A percentile compares a stretch with the other conserved stretches of the same genome.
These are phyloP conservation scores for Vigna angularis DNA, from an alignment of 306 rosid genomes.

Conservation along the genomic window DNA sequence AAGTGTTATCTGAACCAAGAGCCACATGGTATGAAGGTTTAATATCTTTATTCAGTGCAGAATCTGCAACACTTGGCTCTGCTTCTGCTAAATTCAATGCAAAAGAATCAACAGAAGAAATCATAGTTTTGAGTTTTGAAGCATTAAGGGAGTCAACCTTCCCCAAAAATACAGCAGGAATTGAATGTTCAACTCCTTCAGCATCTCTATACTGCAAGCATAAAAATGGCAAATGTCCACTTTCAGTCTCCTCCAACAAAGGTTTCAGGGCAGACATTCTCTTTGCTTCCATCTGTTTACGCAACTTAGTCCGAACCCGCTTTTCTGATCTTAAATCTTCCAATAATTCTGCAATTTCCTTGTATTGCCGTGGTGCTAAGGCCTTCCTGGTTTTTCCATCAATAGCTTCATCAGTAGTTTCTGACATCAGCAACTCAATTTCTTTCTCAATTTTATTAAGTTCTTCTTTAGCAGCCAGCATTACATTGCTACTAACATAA, in stretches of 20 bases:
- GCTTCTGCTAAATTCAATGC: conserved; percentile 51
- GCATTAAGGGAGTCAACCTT: conserved; percentile 63
- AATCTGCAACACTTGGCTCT: conserved; percentile 47
- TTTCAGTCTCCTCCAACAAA: conserved; percentile 65
- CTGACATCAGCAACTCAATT: conserved; percentile 67
- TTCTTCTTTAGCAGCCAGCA: conserved; percentile 97
- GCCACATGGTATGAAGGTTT: conserved; percentile 85
- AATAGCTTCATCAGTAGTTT: conserved; percentile 82
- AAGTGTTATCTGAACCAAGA: conserved; percentile 93
- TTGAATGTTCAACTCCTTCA: conserved; percentile 82
- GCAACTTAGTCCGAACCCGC: conserved; percentile 67
- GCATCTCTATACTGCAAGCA: conserved; percentile 91
- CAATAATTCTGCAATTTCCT: conserved; percentile 82
- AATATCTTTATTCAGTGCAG: conserved; percentile 47
- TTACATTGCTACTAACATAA: conserved; percentile 93
- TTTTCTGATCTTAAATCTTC: conserved; percentile 83
- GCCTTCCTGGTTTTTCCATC: conserved; percentile 80
- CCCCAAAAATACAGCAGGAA: conserved; percentile 87
- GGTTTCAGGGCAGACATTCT: conserved; percentile 77
- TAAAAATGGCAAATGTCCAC: conserved; percentile 76
- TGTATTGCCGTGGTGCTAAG: conserved; percentile 68
- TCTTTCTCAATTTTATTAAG: conserved; percentile 73
- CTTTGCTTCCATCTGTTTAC: conserved; percentile 75
- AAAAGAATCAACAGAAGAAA: conserved; percentile 60
- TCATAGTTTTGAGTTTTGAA: conserved; percentile 67